These are phyloP conservation scores for Polyplosphaeria fusca DNA, from an alignment of 495 filamentous ascomycete species.

Conservation along the genomic window DNA sequence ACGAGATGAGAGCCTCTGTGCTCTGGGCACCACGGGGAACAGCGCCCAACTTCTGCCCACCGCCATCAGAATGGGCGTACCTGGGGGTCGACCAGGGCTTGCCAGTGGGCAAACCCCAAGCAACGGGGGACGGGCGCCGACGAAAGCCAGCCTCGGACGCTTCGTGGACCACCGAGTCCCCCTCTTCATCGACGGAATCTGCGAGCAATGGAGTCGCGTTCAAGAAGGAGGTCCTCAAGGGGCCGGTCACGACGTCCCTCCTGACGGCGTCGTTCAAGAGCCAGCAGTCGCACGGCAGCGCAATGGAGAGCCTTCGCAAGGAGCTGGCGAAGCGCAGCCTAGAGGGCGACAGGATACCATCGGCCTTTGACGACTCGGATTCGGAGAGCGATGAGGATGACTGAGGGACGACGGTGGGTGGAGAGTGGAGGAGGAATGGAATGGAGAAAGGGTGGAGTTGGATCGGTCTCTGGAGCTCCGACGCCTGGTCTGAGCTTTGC, in stretches of 20 bases:
- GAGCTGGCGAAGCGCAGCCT: background rate
- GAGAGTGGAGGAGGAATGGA: no score
- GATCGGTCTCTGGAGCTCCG: no score
- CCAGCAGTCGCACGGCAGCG: background rate
- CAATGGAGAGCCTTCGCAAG: background rate
- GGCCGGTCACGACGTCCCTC: background rate
- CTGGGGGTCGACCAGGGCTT: background rate
- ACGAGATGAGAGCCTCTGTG: conserved; percentile 3
- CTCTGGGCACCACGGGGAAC: background rate
- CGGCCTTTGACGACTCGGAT: conserved; percentile 12
- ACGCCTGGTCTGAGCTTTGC: no score
- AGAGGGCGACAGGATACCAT: conserved; percentile 3
- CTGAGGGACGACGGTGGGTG: no score
- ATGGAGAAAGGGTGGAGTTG: no score
- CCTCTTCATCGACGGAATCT: background rate
- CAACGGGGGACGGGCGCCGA: background rate
- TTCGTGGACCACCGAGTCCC: conserved; percentile 8
- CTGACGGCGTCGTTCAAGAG: conserved; percentile 11
- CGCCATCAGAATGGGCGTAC: conserved; percentile 3
- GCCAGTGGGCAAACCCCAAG: background rate
- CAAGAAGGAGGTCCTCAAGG: background rate
- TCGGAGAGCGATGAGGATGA: conserved; percentile 11
- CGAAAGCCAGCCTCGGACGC: background rate
- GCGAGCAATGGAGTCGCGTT: no score
- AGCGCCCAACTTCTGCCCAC: conserved; percentile 5